Base-by-base conservation (phyloP, 371 early-diverging fungal species). In the Mortierella sp. region DNA sequence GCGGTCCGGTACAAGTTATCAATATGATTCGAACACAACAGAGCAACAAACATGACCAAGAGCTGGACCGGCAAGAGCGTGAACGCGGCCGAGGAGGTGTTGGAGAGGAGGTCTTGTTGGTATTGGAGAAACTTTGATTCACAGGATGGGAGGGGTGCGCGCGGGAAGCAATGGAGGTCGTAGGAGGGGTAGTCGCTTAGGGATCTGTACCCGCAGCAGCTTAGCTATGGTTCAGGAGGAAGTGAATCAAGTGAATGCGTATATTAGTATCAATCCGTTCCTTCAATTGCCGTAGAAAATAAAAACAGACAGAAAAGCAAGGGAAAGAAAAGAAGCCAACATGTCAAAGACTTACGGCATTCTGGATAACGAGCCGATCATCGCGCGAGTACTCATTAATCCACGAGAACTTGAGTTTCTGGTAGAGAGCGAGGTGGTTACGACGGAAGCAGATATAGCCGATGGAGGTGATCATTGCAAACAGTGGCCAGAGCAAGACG, bases 1-100 rank as follows among this genome's bases (percentile, higher is more conserved):
- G 80, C 80, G 2, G 83, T 40, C 11, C 85, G 59, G 64, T 73
- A 81, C 1, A 84, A 85, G 64, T 89, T 89, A 44, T 93, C 91
- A 71, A 93, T 87, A 69, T 93, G 93, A 67, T 93, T 92, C 13
- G 92, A 89, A 70, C 93, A 93, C 14, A 93, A 76, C 24, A 93
- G 76, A 0, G 88, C 92, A 0, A 90, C 86, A 31, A 91, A 74
- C 75, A 93, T 73, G 19, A 92, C 89, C 50, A 91, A 79, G 24
- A 93, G 61, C 77, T 91, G 91, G 37, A 89, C 43, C 13, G 90
- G 90, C 6, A 93, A 75, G 43, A 90, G 70, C 0, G 88, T 82
- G 67, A 93, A 93, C 0, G 93, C 93, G 0, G 86, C 89, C 14
- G 88, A 89, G 50, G 88, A 92, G 10, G 89, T 87, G 3, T 81